Conservation (phyloP, 2,329 filamentous ascomycete genomes). For the Trichoderma sp. region DNA sequence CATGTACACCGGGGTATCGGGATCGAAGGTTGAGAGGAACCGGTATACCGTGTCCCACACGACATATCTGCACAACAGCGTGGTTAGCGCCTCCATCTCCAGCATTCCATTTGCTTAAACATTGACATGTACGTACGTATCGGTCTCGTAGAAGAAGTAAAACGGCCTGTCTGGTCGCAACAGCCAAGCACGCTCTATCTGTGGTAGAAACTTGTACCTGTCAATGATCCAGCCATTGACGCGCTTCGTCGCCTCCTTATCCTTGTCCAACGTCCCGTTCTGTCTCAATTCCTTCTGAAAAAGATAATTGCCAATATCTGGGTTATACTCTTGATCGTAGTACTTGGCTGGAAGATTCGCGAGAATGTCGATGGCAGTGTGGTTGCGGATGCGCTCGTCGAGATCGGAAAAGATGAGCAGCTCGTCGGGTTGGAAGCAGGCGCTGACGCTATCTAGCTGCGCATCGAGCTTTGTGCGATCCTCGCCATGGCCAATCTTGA, state of each 20-base stretch:
- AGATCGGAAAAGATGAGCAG: conserved; percentile 55
- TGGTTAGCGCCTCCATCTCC: neutral
- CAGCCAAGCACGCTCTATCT: conserved; percentile 53
- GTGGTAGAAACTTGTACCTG: conserved; percentile 59
- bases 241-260: conserved; percentile 33
- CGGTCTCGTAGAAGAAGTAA: conserved; percentile 59
- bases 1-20: conserved; percentile 47
- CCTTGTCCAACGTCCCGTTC: conserved; percentile 37
- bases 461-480: conserved; percentile 36
- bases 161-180: conserved; percentile 51
- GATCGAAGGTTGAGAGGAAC: conserved; percentile 51
- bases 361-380: conserved; percentile 48
- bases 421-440: conserved; percentile 45
- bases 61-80: conserved; percentile 11
- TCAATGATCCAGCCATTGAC: conserved; percentile 54
- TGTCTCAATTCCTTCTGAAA: conserved; percentile 40
- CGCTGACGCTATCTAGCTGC: conserved; percentile 54
- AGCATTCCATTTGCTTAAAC: neutral
- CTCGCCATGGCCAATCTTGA: conserved; percentile 38
- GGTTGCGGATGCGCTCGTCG: conserved; percentile 46
- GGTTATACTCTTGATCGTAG: conserved; percentile 35
- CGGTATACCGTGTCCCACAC: conserved; percentile 47
- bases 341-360: conserved; percentile 46
- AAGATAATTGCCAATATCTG: conserved; percentile 43
- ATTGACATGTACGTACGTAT: conserved; percentile 45